Conservation (phyloP, 768 basidiomycete species). For the Coprinopsis marcescibilis region DNA sequence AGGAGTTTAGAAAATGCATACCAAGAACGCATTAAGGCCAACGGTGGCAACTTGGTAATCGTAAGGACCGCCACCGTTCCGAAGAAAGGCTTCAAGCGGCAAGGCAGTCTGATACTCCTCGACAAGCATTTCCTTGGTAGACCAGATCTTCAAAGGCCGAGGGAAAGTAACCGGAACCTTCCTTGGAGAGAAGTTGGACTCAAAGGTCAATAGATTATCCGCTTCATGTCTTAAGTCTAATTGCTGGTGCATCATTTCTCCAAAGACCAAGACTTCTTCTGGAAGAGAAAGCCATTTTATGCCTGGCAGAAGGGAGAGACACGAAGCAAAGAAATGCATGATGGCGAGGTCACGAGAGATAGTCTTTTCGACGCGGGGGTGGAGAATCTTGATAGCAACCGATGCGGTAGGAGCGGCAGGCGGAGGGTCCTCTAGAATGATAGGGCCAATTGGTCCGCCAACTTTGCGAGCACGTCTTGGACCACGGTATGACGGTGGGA, state of each 20-base stretch:
- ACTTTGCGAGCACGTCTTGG: slow-evolving; percentile 59
- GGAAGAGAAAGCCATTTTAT: slow-evolving; percentile 96
- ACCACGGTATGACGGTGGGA: slow-evolving; percentile 78
- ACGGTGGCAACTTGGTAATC: slow-evolving; percentile 86
- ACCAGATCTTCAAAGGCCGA: slow-evolving; percentile 74
- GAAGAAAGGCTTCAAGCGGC: slow-evolving; percentile 81
- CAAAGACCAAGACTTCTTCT: slow-evolving; percentile 93
- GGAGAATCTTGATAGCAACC: slow-evolving; percentile 94
- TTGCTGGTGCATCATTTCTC: slow-evolving; percentile 93
- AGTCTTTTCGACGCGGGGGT: slow-evolving; percentile 76
- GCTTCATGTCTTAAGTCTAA: slow-evolving; percentile 89
- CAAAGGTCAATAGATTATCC: slow-evolving; percentile 79
- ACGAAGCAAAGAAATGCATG: slow-evolving; percentile 87
- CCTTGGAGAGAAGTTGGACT: slow-evolving; percentile 76
- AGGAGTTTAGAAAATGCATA: slow-evolving; percentile 30
- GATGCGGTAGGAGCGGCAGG: slow-evolving; percentile 75
- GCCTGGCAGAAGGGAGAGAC: slow-evolving; percentile 76
- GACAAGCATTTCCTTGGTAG: slow-evolving; percentile 76
- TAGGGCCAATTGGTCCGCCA: slow-evolving; percentile 40
- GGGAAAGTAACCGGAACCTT: slow-evolving; percentile 87
- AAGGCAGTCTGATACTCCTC: slow-evolving; percentile 94
- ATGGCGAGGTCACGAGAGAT: slow-evolving; percentile 90
- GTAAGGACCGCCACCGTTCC: slow-evolving; percentile 88
- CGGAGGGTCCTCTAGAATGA: slow-evolving; percentile 58
- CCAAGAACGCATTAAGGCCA: slow-evolving; percentile 92